Evolutionary conservation across 2,329 filamentous ascomycete species (phyloP).

Genomic region (Fusarium sarcochroum): DNA sequence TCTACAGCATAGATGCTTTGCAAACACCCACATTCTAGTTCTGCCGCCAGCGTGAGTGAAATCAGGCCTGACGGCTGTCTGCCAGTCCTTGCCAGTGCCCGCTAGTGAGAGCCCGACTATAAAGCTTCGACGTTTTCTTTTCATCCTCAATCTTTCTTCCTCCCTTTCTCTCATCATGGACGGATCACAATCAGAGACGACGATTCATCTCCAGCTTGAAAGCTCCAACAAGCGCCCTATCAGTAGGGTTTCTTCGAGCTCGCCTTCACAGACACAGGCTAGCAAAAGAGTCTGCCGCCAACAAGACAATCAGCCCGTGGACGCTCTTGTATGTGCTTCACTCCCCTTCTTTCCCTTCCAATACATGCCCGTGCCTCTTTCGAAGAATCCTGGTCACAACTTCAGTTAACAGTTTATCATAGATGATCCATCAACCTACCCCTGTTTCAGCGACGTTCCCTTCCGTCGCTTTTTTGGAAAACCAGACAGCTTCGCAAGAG

Average conservation of each 20-base stretch:
- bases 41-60: not conserved
- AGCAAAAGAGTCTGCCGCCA: not conserved
- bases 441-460: not conserved
- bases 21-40: not conserved
- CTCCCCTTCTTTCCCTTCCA: not conserved
- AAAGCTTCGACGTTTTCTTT: not conserved
- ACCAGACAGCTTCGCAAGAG: not conserved
- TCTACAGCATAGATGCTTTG: not conserved
- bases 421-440: conserved; percentile 17
- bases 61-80: not conserved
- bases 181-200: not conserved
- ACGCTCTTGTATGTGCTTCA: conserved; percentile 8
- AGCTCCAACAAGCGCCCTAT: conserved; percentile 7
- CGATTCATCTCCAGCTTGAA: not conserved
- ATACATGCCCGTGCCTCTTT: not conserved
- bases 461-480: conserved; percentile 14
- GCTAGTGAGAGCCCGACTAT: not conserved
- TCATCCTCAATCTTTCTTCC: not conserved
- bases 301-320: not conserved
- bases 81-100: not conserved
- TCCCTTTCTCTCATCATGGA: conserved; percentile 8
- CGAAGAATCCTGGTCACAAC: not conserved
- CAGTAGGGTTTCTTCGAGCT: not conserved
- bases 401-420: not conserved
- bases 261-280: not conserved